Conservation (phyloP, 306 rosid genomes). For the Lablab purpureus region DNA sequence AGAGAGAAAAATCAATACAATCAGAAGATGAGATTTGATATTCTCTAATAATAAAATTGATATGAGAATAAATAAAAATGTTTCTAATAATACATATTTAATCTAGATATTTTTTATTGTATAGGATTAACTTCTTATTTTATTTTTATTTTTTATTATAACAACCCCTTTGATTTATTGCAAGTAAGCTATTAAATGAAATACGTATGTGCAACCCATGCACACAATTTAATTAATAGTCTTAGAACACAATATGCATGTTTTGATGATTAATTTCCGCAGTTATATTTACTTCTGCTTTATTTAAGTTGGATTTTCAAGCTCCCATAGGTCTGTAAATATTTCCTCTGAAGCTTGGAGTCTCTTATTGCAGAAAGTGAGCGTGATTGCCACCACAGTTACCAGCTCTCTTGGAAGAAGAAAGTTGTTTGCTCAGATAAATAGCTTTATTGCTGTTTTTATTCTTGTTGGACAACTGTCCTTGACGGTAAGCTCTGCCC, state of each 20-base stretch:
- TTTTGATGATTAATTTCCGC: slow-evolving; percentile 16
- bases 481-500: slow-evolving; percentile 71
- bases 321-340: background rate
- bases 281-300: slow-evolving; percentile 14
- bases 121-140: no score
- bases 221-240: background rate
- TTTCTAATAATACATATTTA: no score
- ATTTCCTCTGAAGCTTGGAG: slow-evolving; percentile 38
- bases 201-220: background rate
- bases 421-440: slow-evolving; percentile 79
- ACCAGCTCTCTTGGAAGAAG: slow-evolving; percentile 86
- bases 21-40: no score
- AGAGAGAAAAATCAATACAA: no score
- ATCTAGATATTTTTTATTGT: no score
- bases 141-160: no score
- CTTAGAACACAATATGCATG: background rate
- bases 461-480: slow-evolving; percentile 93
- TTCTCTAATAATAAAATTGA: no score
- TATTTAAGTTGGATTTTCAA: slow-evolving; percentile 20
- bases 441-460: slow-evolving; percentile 91
- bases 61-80: no score
- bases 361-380: slow-evolving; percentile 76
- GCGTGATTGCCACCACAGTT: slow-evolving; percentile 79
- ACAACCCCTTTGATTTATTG: slow-evolving; percentile 19
- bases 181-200: slow-evolving; percentile 17